Conservation (phyloP, 2,329 filamentous ascomycete genomes). For the Lasiodiplodia sp. region DNA sequence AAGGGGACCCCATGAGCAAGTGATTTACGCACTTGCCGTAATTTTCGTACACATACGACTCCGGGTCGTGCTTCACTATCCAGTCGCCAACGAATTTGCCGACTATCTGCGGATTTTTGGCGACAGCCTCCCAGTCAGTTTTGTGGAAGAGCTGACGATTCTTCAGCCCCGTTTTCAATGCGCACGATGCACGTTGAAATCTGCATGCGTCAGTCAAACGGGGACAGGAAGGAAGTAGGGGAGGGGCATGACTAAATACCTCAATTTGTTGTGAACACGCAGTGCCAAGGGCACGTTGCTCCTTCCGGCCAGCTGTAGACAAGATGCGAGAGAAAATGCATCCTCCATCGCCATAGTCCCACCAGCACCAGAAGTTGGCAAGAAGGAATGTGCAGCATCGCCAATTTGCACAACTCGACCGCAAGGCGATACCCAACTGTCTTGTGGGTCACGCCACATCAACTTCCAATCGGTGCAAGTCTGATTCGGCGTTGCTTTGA, state of each 20-base stretch:
- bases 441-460: conserved; percentile 61
- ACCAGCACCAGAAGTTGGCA: conserved; percentile 62
- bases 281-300: conserved; percentile 40
- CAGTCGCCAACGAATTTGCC: neutral
- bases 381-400: conserved; percentile 62
- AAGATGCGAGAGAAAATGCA: conserved; percentile 41
- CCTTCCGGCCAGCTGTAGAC: conserved; percentile 41
- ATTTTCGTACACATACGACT: neutral
- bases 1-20: no score
- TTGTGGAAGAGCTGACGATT: conserved; percentile 47
- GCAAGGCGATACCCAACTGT: conserved; percentile 59
- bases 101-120: neutral
- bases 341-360: conserved; percentile 64
- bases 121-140: conserved; percentile 36
- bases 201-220: conserved; percentile 8
- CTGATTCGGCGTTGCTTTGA: conserved; percentile 38
- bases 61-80: neutral
- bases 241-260: conserved; percentile 4
- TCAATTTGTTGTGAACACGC: conserved; percentile 44
- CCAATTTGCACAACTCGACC: conserved; percentile 60
- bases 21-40: neutral
- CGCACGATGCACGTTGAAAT: conserved; percentile 39
- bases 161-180: conserved; percentile 45
- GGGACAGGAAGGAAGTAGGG: no score
- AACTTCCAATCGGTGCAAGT: conserved; percentile 55